Base-by-base conservation (phyloP, 352 stramenopile genomes). In the Phytopythium kandeliae region DNA sequence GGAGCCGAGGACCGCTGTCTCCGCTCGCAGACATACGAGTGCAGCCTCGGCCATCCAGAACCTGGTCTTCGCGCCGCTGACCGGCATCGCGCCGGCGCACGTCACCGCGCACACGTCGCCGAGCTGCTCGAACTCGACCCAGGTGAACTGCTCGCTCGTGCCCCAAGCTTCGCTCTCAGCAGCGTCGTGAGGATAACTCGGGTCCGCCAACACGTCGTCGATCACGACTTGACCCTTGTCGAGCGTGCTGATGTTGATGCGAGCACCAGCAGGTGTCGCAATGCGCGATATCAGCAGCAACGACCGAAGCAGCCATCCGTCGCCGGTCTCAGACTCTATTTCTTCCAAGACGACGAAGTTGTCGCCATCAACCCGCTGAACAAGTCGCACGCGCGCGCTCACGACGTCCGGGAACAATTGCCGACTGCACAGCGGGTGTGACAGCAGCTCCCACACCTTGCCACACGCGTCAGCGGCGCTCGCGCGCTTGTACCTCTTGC, bases 351-450 rank as follows among this genome's bases (percentile, higher is more conserved):
- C 60, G 44, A 71, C 55, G 6, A 54, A 33, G 42, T 69, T 68
- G 49, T 65, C 44, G 13, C 62, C 59, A 21, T 71, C 56, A 17
- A 71, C 47, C 21, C 51, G 58, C 35, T 71, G 63, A n/a, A 71
- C 60, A 3, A 71, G 55, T 1, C 63, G 63, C 19, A 54, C 58
- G 10, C 50, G 36, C 17, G 60, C 52, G 48, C 52, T 51, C 45
- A 60, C 54, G 7, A 57, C 48, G 4, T 52, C 37, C 1, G 63
- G 42, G 33, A 61, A 68, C 24, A 71, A 30, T 36, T 63, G 62
- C 47, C 57, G 40, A 24, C 42, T 65, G 5, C 52, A 33, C 26
- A 57, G 54, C n/a, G 63, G 63, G 26, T 68, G 50, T 36, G 58
- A 25, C 34, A 71, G 60, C 22, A 71, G 19, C 16, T 53, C 45